Evolutionary conservation across 2,329 filamentous ascomycete genomes (phyloP), one percentile per base, ranked within the genome.

Genomic region (Aureobasidium sp.): DNA sequence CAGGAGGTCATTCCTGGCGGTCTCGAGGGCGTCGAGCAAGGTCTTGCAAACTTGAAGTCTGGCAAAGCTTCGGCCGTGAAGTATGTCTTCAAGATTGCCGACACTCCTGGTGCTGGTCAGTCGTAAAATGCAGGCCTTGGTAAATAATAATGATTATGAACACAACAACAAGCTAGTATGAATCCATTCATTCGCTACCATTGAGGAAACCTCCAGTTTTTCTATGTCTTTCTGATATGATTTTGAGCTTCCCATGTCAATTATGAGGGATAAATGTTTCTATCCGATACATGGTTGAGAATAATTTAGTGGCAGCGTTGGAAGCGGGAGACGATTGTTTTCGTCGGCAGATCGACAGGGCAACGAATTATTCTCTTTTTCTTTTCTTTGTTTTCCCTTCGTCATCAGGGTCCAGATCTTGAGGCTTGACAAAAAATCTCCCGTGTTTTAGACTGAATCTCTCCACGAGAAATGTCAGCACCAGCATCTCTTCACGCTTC

Each of bases 61-160:
- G 70, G 71, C 20, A 72, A 68, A 63, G 70, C 65, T 5, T 71
- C 68, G 60, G 70, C 69, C 50, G 64, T 69, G 46, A 72, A 71
- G 64, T 72, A 71, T 59, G 67, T 72, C 8, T 70, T 71, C 57
- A 66, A 66, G 57, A 67, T 73, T 50, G 67, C 63, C 9, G 70
- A 71, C n/a, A 70, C 68, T 32, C 66, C 66, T 53, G 66, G 67
- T 20, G 63, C 59, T 27, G 57, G 60, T 8, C 55, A 55, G 50
- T 53, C 44, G 32, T 52, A 52, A 56, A 10, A 17, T 15, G 7
- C 3, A 20, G 34, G 27, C 6, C 52, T 27, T n/a, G 34, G 39
- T 15, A 1, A 1, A 27, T 8, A 52, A 7, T 55, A 55, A 55
- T 43, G 53, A 56, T 56, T 3, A 29, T 10, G 37, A 29, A 46